phyloP scores from a whole-genome alignment of 352 stramenopile species.

The Pythium aquatile region DNA sequence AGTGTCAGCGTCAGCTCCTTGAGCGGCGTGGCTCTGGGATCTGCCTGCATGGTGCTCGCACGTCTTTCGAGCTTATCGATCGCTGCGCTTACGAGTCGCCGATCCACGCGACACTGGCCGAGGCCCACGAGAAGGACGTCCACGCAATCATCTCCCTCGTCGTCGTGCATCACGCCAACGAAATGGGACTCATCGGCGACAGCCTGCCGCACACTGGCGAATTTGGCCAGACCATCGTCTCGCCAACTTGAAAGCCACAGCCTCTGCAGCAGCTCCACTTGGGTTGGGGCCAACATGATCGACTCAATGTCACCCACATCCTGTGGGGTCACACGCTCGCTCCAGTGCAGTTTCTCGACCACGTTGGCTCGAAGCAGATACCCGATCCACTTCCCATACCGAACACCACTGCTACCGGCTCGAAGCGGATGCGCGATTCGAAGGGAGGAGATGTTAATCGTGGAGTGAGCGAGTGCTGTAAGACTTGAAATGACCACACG shows the following conservation, averaged over 20 bases:
- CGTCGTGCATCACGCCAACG: slow-evolving; percentile 1
- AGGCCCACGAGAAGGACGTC: not conserved
- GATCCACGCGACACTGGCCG: not conserved
- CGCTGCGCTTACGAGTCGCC: not conserved
- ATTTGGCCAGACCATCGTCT: not conserved
- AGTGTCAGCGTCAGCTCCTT: not conserved
- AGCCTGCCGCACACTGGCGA: not conserved
- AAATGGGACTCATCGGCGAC: not conserved
- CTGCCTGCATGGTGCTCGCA: not conserved
- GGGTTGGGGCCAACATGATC: not conserved
- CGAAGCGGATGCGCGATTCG: not conserved
- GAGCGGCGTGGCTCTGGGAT: not conserved
- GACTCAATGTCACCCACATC: not conserved
- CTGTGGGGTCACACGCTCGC: not conserved
- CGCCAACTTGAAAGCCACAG: not conserved
- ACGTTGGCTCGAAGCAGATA: not conserved
- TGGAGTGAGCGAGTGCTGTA: not conserved
- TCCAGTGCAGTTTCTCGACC: not conserved
- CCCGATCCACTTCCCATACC: not conserved
- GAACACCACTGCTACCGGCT: not conserved
- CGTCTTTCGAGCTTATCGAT: not conserved
- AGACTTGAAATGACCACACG: not conserved
- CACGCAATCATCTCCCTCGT: not conserved
- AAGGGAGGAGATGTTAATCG: not conserved
- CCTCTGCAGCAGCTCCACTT: not conserved